Percentiles rank a stretch among this genome's conserved stretches.
Conservation (phyloP, 108 stramenopile species). For the Cylindrotheca closterium region DNA sequence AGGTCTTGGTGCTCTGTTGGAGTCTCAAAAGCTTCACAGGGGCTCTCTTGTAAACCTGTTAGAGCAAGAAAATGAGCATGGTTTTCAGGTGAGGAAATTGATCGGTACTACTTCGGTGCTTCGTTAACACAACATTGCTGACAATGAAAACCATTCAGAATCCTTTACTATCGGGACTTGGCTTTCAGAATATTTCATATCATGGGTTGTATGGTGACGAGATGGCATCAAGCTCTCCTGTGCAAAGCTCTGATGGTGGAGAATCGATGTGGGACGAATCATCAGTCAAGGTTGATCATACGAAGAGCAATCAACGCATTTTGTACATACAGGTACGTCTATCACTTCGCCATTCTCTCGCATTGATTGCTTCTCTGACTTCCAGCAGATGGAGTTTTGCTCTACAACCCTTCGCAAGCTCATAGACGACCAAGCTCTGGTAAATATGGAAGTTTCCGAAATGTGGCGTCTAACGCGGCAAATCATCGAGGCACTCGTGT, state of each 20-base stretch:
- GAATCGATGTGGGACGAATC: slow-evolving; percentile 37
- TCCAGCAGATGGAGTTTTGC: slow-evolving; percentile 81
- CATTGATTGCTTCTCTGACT: background rate
- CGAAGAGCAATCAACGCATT: slow-evolving; percentile 25
- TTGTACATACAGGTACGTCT: slow-evolving; percentile 41
- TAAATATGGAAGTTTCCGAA: slow-evolving; percentile 40
- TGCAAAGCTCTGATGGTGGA: slow-evolving; percentile 8
- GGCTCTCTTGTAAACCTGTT: slow-evolving; percentile 30
- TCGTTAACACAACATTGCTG: too few relatives aligned
- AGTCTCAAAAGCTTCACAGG: slow-evolving; percentile 1
- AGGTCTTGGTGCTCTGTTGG: background rate
- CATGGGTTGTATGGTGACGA: slow-evolving; percentile 14
- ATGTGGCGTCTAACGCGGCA: slow-evolving; percentile 75
- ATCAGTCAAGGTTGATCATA: slow-evolving; percentile 46
- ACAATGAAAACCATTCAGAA: too few relatives aligned
- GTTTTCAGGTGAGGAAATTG: background rate
- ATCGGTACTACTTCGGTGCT: too few relatives aligned
- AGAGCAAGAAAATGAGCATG: slow-evolving; percentile 39
- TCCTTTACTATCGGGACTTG: slow-evolving; percentile 29
- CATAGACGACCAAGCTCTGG: slow-evolving; percentile 62
- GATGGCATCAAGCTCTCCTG: slow-evolving; percentile 3
- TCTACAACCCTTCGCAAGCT: slow-evolving; percentile 71
- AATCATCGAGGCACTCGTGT: slow-evolving; percentile 76
- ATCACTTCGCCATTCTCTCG: background rate
- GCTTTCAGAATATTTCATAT: slow-evolving; percentile 24